Evolutionary conservation across 495 filamentous ascomycete species (phyloP).

Genomic region (Glonium stellatum): DNA sequence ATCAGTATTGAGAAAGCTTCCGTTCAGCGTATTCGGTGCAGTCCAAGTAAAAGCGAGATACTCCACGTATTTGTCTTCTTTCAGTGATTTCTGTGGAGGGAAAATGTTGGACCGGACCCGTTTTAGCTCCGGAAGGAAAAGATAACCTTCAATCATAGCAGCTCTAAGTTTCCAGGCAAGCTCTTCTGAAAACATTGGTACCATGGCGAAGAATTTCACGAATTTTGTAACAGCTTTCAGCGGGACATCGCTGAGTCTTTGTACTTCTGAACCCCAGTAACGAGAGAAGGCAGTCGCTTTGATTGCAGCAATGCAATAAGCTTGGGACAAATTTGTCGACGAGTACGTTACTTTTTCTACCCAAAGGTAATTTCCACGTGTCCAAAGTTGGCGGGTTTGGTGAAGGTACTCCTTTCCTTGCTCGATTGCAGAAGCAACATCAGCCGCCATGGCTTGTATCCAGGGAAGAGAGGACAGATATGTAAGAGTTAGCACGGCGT

Average conservation of each 20-base stretch:
- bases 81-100: slow-evolving; percentile 12
- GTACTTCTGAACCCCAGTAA: not conserved
- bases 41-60: slow-evolving; percentile 25
- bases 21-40: slow-evolving; percentile 4
- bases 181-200: slow-evolving; percentile 9
- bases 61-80: slow-evolving; percentile 22
- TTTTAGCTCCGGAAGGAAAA: slow-evolving; percentile 11
- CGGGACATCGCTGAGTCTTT: not conserved
- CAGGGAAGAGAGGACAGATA: slow-evolving; percentile 15
- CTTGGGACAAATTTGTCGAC: slow-evolving; percentile 13
- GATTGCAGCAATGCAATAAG: slow-evolving; percentile 20
- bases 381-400: not conserved
- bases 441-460: slow-evolving; percentile 16
- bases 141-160: slow-evolving; percentile 13
- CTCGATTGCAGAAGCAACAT: slow-evolving; percentile 19
- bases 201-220: slow-evolving; percentile 13
- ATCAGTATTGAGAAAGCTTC: slow-evolving; percentile 16
- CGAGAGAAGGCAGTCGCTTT: slow-evolving; percentile 6
- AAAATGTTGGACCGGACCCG: slow-evolving; percentile 11
- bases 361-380: slow-evolving; percentile 1
- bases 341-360: slow-evolving; percentile 20
- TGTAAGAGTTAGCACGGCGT: slow-evolving; percentile 18
- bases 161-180: slow-evolving; percentile 15
- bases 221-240: not conserved
- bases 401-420: slow-evolving; percentile 21